These are phyloP conservation scores for Pythium phragmitis DNA, from an alignment of 352 stramenopile genomes.

Conservation along the genomic window DNA sequence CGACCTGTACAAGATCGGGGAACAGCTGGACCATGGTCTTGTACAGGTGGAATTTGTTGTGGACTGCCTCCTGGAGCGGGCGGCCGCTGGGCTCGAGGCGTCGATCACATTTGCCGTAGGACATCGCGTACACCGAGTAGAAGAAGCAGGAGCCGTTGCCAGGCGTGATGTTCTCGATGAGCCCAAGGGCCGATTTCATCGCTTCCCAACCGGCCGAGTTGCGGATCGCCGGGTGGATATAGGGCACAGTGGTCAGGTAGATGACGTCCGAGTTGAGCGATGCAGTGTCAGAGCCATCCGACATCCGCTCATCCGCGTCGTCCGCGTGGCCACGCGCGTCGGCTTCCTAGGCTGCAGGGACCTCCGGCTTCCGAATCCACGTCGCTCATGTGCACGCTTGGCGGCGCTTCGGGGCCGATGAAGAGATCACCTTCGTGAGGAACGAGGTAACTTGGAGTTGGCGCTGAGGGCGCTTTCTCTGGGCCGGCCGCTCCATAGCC, in stretches of 20 bases:
- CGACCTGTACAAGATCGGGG: background rate
- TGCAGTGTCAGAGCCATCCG: background rate
- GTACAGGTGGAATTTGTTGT: background rate
- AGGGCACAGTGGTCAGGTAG: background rate
- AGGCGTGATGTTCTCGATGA: background rate
- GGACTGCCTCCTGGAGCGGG: background rate
- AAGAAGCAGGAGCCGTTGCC: background rate
- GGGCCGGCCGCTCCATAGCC: no score
- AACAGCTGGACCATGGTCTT: background rate
- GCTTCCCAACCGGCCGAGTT: background rate
- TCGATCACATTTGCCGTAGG: background rate
- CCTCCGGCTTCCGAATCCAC: no score
- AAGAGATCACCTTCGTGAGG: no score
- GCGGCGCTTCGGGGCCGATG: no score
- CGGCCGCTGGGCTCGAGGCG: background rate
- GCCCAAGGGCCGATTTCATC: background rate
- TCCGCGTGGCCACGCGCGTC: no score
- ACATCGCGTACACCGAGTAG: background rate
- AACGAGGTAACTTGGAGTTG: no score
- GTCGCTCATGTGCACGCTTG: no score
- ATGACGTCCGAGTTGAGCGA: background rate
- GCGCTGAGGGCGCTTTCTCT: no score
- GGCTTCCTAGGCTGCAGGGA: no score
- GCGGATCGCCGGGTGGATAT: background rate
- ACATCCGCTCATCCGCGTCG: no score